Evolutionary conservation across 805 yeast species (phyloP), one percentile per base, ranked within the genome.

Genomic region (Blastobotrys attinorum): DNA sequence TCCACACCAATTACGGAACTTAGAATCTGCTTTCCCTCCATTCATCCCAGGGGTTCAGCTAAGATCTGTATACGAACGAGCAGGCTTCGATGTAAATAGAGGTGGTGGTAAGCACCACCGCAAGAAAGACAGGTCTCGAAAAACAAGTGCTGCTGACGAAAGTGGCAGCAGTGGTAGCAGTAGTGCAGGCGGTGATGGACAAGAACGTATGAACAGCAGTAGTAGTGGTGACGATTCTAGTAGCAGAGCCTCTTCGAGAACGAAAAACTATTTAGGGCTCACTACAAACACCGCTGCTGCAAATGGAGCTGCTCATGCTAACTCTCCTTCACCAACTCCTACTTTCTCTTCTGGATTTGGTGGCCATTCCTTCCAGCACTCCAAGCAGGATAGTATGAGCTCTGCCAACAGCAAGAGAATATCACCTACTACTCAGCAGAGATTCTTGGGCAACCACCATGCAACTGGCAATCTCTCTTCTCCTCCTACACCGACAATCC

Each of bases 11-110:
- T 38, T 35, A 20, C 31, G 44, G 25, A 60, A 64, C 51, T 40
- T 61, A 40, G 67, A 62, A 48, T 45, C 49, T 40, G 67, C 70
- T 29, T 66, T 66, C 47, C 71, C 71, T 7, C 64, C 66, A 1
- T 61, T 67, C 37, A 58, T 59, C 5, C 58, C 62, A 10, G 67
- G 67, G 10, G 52, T 49, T 2, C 52, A 48, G 16, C 50, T 57
- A 42, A 64, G 61, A 31, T 56, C 62, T 34, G 69, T 66, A 22
- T 66, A 62, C 46, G 69, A 68, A 48, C 61, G 69, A 11, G 72
- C 72, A 3, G 72, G 72, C 7, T 66, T 68, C 46, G 69, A 65
- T 31, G 65, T 61, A 32, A 57, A 58, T 47, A 39, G 42, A 7
- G 41, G 40, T 6, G 32, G 22, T 4, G n/a, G 21, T 11, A n/a